Conservation (phyloP, 169 alveolate genomes). For the Perkinsus olseni region DNA sequence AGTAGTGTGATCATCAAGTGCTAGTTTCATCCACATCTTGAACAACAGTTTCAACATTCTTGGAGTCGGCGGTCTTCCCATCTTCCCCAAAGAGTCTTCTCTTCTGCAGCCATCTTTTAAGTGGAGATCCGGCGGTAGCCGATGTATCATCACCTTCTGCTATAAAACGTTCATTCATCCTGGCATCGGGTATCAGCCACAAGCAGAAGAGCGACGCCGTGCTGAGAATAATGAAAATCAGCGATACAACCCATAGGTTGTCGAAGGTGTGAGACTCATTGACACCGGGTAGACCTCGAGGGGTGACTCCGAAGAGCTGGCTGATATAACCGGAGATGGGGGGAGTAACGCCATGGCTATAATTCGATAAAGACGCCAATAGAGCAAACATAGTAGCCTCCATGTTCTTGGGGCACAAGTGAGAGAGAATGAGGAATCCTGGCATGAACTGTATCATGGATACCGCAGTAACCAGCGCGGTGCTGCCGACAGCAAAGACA, state of each 20-base stretch:
- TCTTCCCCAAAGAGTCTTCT: no score
- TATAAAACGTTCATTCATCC: neutral
- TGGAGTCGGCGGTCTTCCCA: no score
- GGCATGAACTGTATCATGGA: neutral
- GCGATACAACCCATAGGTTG: neutral
- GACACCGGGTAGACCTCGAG: neutral
- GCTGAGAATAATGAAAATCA: neutral
- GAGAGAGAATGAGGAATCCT: neutral
- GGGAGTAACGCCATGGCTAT: neutral
- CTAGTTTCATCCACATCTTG: no score
- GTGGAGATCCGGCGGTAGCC: neutral
- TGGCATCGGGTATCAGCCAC: neutral
- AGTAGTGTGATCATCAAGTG: no score
- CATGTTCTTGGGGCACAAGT: neutral
- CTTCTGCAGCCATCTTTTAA: no score
- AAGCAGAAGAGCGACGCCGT: neutral
- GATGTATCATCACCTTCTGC: neutral
- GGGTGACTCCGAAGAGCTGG: neutral
- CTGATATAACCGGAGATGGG: neutral
- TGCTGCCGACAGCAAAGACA: neutral
- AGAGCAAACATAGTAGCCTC: neutral
- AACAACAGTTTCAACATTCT: no score
- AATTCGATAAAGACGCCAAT: neutral
- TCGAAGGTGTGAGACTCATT: neutral
- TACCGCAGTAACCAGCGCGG: neutral